phyloP scores from a whole-genome alignment of 1,284 basidiomycete genomes.

The Apiotrichum laibachii region DNA sequence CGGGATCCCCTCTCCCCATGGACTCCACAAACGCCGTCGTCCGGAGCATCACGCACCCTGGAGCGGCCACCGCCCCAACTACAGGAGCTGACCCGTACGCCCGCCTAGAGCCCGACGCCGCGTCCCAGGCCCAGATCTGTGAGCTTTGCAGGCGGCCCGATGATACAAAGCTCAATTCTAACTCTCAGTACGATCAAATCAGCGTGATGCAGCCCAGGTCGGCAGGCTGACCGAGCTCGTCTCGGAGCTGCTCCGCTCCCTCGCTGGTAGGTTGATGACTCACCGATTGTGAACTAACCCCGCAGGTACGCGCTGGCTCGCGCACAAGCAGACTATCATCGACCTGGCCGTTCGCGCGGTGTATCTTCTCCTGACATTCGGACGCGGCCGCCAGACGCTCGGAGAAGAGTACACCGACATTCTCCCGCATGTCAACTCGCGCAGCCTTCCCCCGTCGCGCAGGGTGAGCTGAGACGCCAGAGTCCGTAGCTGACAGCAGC shows the following conservation, averaged over 20 bases:
- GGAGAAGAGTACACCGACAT: slow-evolving; percentile 91
- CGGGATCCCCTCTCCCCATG: slow-evolving; percentile 6
- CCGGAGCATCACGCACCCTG: background rate
- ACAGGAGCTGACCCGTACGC: slow-evolving; percentile 21
- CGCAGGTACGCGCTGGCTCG: slow-evolving; percentile 79
- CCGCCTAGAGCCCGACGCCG: slow-evolving; percentile 31
- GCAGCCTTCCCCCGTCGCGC: slow-evolving; percentile 22
- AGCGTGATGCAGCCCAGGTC: slow-evolving; percentile 77
- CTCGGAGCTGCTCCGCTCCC: slow-evolving; percentile 69
- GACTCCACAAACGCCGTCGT: slow-evolving; percentile 18
- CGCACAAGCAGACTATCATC: slow-evolving; percentile 74
- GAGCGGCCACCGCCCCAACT: slow-evolving; percentile 4
- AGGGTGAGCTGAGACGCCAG: slow-evolving; percentile 17
- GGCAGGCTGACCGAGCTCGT: slow-evolving; percentile 70
- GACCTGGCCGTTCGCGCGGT: slow-evolving; percentile 67
- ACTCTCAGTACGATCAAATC: slow-evolving; percentile 80
- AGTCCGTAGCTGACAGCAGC: slow-evolving; percentile 24
- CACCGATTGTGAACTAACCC: background rate
- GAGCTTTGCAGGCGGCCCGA: too few species aligned
- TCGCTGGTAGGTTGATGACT: slow-evolving; percentile 62
- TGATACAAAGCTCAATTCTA: slow-evolving; percentile 56
- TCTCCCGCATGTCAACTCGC: slow-evolving; percentile 61
- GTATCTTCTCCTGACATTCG: slow-evolving; percentile 74
- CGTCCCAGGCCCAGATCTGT: slow-evolving; percentile 77
- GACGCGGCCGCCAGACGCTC: slow-evolving; percentile 75